These are phyloP conservation scores for Suhomyces faveliae DNA, from an alignment of 805 yeast genomes.

Conservation along the genomic window DNA sequence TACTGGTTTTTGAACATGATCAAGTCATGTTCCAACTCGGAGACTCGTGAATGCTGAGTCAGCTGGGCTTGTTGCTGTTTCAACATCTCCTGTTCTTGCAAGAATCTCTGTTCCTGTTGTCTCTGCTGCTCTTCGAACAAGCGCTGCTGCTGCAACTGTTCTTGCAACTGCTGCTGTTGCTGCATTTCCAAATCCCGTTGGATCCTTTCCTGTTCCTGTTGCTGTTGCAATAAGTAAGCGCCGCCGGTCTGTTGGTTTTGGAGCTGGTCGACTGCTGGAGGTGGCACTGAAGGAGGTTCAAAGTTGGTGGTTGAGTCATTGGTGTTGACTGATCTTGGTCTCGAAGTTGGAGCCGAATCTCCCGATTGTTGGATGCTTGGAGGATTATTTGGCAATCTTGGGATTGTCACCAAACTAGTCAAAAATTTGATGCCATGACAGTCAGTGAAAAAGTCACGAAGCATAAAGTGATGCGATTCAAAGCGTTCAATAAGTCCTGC, in stretches of 20 bases:
- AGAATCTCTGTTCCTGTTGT: constrained; percentile 65
- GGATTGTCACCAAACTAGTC: constrained; percentile 77
- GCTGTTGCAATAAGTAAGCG: constrained; percentile 45
- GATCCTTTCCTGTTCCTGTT: constrained; percentile 58
- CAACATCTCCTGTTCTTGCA: constrained; percentile 60
- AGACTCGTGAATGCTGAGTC: constrained; percentile 66
- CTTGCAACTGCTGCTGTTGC: constrained; percentile 63
- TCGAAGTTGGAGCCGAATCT: constrained; percentile 30
- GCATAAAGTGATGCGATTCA: constrained; percentile 63
- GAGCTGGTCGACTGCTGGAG: constrained; percentile 36
- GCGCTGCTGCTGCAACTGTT: constrained; percentile 68
- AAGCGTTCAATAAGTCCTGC: constrained; percentile 72
- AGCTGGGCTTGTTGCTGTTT: constrained; percentile 70
- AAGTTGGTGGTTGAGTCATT: constrained; percentile 20
- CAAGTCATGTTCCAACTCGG: constrained; percentile 80
- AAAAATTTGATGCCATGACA: constrained; percentile 81
- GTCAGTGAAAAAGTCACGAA: constrained; percentile 85
- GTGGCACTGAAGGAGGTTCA: constrained; percentile 35
- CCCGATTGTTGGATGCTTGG: constrained; percentile 57
- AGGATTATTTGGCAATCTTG: constrained; percentile 58
- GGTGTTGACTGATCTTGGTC: constrained; percentile 26
- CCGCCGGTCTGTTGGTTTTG: constrained; percentile 54
- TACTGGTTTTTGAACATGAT: constrained; percentile 74
- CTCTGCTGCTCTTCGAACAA: constrained; percentile 74
- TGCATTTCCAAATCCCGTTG: constrained; percentile 65